These are phyloP conservation scores for Alternaria triticimaculans DNA, from an alignment of 2,329 filamentous ascomycete genomes.

Conservation along the genomic window DNA sequence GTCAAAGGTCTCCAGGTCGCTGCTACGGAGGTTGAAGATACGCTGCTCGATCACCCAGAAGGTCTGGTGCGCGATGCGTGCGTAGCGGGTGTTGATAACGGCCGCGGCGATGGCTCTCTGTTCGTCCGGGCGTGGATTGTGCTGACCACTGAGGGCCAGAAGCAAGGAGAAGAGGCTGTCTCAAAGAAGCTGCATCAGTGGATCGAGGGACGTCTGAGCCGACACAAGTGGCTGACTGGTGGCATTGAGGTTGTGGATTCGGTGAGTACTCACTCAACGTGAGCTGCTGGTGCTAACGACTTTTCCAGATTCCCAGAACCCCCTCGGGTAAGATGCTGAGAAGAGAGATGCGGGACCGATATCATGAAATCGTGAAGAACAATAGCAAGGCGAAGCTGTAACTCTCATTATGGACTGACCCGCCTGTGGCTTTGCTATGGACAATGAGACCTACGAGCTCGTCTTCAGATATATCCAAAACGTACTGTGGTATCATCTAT, in stretches of 20 bases:
- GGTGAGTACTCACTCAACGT: conserved; percentile 14
- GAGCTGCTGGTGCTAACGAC: background rate
- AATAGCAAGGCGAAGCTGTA: conserved; percentile 29
- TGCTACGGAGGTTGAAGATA: conserved; percentile 57
- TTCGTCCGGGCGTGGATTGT: conserved; percentile 43
- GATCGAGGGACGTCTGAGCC: conserved; percentile 31
- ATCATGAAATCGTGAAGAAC: conserved; percentile 31
- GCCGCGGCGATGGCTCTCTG: conserved; percentile 36
- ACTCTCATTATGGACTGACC: background rate
- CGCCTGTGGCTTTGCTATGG: background rate
- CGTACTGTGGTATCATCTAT: rapidly evolving
- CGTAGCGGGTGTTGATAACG: conserved; percentile 42
- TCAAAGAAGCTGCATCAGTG: conserved; percentile 30
- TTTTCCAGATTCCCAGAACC: conserved; percentile 33
- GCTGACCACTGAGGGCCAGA: conserved; percentile 23
- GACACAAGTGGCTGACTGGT: conserved; percentile 41
- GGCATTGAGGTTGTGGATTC: conserved; percentile 38
- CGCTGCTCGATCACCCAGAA: conserved; percentile 51
- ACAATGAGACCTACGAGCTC: background rate
- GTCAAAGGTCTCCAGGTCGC: conserved; percentile 59
- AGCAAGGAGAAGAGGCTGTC: conserved; percentile 20
- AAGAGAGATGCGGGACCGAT: conserved; percentile 37
- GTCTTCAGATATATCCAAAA: background rate
- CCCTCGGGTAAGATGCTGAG: conserved; percentile 40
- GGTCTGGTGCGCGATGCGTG: conserved; percentile 36